Evolutionary conservation across 345 rosid genomes (phyloP).

Genomic region (Limnanthes douglasii): DNA sequence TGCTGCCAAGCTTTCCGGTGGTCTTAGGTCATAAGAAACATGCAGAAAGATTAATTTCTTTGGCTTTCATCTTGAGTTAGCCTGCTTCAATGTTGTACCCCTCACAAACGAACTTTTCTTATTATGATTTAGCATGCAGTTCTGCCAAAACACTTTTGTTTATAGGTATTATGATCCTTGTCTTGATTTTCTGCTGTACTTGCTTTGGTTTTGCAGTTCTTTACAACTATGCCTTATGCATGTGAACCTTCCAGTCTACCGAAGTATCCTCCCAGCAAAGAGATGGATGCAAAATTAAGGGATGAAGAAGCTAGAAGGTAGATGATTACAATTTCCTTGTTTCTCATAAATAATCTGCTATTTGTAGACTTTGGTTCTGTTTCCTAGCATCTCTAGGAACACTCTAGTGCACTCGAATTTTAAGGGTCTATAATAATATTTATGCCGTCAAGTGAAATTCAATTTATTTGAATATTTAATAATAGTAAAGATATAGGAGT

Average conservation of each 20-base stretch:
- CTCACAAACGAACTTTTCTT: background rate
- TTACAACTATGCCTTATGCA: conserved; percentile 49
- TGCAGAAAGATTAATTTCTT: background rate
- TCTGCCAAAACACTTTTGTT: background rate
- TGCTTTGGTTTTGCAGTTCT: conserved; percentile 38
- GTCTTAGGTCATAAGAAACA: background rate
- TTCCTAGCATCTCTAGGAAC: background rate
- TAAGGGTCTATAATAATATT: too few species aligned
- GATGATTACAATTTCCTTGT: background rate
- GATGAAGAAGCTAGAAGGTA: conserved; percentile 86
- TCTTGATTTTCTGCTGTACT: conserved; percentile 1
- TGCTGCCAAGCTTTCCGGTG: too few species aligned
- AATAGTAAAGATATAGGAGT: too few species aligned
- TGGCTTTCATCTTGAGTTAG: conserved; percentile 1
- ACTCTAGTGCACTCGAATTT: too few species aligned
- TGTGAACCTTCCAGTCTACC: conserved; percentile 78
- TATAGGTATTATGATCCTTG: background rate
- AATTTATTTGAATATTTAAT: too few species aligned
- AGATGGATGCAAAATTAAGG: conserved; percentile 68
- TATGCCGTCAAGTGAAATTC: too few species aligned
- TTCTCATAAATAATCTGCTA: background rate
- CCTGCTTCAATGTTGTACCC: background rate
- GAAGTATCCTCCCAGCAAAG: conserved; percentile 73
- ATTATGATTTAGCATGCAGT: background rate
- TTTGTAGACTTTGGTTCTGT: background rate